Evolutionary conservation across 1,139 yeast species (phyloP).

Genomic region (Geotrichum phurueaensis): DNA sequence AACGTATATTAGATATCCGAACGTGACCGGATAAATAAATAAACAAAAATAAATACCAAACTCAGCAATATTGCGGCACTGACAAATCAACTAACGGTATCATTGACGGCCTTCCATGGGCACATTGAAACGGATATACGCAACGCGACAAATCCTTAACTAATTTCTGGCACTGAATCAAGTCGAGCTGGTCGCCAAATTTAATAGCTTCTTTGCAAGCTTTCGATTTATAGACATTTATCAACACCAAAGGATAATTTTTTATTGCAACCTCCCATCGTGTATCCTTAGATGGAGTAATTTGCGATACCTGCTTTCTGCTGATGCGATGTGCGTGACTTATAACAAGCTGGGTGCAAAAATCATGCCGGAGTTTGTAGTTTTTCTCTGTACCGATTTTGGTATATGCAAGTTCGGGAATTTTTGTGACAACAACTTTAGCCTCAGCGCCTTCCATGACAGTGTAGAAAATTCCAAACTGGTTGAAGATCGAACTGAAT

Average conservation of each 20-base stretch:
- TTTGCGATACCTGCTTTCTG: constrained; percentile 15
- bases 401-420: constrained; percentile 20
- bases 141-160: constrained; percentile 45
- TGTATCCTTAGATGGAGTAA: constrained; percentile 6
- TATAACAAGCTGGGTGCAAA: constrained; percentile 18
- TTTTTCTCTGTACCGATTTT: constrained; percentile 1
- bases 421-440: constrained; percentile 19
- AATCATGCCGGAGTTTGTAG: constrained; percentile 6
- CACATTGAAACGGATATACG: constrained; percentile 67
- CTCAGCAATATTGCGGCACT: not conserved
- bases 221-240: constrained; percentile 49
- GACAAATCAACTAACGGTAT: constrained; percentile 46
- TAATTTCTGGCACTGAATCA: constrained; percentile 43
- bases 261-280: constrained; percentile 16
- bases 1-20: not conserved
- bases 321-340: constrained; percentile 18
- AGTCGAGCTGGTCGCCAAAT: constrained; percentile 57
- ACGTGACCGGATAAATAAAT: not conserved
- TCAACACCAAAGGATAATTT: constrained; percentile 33
- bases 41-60: not conserved
- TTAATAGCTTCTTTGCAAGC: constrained; percentile 67
- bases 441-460: not conserved
- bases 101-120: constrained; percentile 79
- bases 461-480: constrained; percentile 24
- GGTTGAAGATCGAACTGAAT: constrained; percentile 14